Percentiles rank a stretch among this genome's conserved stretches.
Evolutionary conservation across 495 filamentous ascomycete genomes (phyloP).

Genomic region (Parathielavia appendiculata): DNA sequence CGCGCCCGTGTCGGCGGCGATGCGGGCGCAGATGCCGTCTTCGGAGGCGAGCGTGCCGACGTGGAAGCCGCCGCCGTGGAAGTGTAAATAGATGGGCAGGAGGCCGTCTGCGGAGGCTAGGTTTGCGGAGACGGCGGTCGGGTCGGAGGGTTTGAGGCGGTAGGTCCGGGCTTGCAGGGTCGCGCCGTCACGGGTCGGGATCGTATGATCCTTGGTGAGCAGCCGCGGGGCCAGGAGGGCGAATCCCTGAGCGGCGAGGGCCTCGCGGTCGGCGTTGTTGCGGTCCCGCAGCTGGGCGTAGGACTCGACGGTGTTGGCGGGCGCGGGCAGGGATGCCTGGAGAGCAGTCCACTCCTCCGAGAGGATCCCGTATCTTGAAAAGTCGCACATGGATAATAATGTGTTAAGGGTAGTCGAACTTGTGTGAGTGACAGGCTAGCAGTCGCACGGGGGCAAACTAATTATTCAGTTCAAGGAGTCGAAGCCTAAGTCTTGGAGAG

Average conservation of each 20-base stretch:
- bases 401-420: not conserved
- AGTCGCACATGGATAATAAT: not conserved
- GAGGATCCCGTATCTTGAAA: not conserved
- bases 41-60: constrained; percentile 44
- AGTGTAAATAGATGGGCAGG: constrained; percentile 45
- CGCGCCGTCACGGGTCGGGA: constrained; percentile 40
- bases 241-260: not conserved
- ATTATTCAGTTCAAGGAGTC: too few relatives aligned
- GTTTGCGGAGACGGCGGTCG: not conserved
- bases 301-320: not conserved
- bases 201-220: constrained; percentile 18
- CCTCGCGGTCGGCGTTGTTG: not conserved
- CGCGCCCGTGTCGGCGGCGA: constrained; percentile 27
- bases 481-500: too few relatives aligned
- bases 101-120: not conserved
- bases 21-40: constrained; percentile 42
- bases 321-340: not conserved
- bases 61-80: constrained; percentile 50
- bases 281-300: not conserved
- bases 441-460: too few relatives aligned
- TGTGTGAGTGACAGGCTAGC: too few relatives aligned
- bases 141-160: constrained; percentile 27
- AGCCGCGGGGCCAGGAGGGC: not conserved
- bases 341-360: not conserved
- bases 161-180: constrained; percentile 43